Conservation (phyloP, 2,329 filamentous ascomycete genomes). For the Aspergillus ustus region DNA sequence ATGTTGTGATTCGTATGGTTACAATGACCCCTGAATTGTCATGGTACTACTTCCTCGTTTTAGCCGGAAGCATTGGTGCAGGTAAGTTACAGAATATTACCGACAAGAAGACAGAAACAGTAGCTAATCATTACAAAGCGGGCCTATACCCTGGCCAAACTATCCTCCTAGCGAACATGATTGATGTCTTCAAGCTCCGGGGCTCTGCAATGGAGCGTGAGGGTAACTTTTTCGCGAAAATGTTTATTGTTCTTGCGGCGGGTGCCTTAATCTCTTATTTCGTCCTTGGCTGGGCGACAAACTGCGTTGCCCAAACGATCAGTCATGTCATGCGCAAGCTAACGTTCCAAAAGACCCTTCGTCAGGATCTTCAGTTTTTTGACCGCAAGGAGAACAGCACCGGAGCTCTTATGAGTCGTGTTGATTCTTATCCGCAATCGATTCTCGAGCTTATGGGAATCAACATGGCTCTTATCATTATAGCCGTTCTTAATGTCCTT, state of each 20-base stretch:
- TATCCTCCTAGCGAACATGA: constrained; percentile 87
- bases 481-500: constrained; percentile 63
- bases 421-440: constrained; percentile 43
- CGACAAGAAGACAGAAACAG: too few species aligned
- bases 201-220: constrained; percentile 66
- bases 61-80: too few species aligned
- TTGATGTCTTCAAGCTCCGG: constrained; percentile 70
- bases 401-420: constrained; percentile 69
- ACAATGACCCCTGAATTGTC: constrained; percentile 6
- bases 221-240: constrained; percentile 82
- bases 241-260: constrained; percentile 79
- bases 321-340: constrained; percentile 75
- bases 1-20: neutral
- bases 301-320: constrained; percentile 71
- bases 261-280: constrained; percentile 44
- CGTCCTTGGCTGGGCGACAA: constrained; percentile 65
- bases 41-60: constrained; percentile 10
- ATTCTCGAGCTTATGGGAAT: constrained; percentile 74
- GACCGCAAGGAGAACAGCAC: constrained; percentile 87
- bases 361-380: constrained; percentile 92
- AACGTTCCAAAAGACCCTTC: constrained; percentile 86
- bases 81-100: too few species aligned
- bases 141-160: constrained; percentile 62
- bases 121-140: too few species aligned
- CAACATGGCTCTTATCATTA: constrained; percentile 83